Base-by-base conservation (phyloP, 1,284 basidiomycete species). In the Somion occarium region DNA sequence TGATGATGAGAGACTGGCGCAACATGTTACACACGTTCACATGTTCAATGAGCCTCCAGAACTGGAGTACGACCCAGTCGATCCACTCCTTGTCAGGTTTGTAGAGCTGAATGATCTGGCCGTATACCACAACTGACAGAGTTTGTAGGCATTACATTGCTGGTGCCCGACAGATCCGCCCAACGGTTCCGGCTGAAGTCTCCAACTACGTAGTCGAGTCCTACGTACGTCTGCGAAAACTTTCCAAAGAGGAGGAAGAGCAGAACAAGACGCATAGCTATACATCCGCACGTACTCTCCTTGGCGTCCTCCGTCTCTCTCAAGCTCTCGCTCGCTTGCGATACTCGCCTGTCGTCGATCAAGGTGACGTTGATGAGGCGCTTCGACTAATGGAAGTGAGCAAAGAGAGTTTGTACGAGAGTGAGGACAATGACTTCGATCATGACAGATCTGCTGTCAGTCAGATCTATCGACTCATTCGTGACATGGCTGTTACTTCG, bases 11-110 rank as follows among this genome's bases (percentile, higher is more conserved):
- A 79, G 93, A 45, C 80, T 99, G 12, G 97, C 97, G 3, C 88
- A 97, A 67, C 97, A 99, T 72, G 93, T 99, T 55, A 97, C 97
- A 0, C 88, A 94, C 64, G 97, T 99, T 15, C 97, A 99, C 69
- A 99, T 99, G 97, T 79, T 93, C 73, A 94, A 88, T 54, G 76
- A 75, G 12, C 95, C 97, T 63, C 97, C 97, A 0, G 80, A 84
- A 52, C 78, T 97, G 23, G 86, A 91, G 53, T 79, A 89, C 58
- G 90, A 93, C 46, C 82, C 93, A 11, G 79, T 99, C 46, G 85
- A 91, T 44, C 93, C 95, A 3, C 76, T 78, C 12, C 71, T 97
- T 51, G 94, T 99, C 85, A 85, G 92, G 91, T 91, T 54, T 53
- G 75, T 20, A 22, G 15, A 44, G 5, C 27, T 7, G 18, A 38